Evolutionary conservation across 352 stramenopile genomes (phyloP), one percentile per base, ranked within the genome.

Genomic region (Phytophthora crassamura): DNA sequence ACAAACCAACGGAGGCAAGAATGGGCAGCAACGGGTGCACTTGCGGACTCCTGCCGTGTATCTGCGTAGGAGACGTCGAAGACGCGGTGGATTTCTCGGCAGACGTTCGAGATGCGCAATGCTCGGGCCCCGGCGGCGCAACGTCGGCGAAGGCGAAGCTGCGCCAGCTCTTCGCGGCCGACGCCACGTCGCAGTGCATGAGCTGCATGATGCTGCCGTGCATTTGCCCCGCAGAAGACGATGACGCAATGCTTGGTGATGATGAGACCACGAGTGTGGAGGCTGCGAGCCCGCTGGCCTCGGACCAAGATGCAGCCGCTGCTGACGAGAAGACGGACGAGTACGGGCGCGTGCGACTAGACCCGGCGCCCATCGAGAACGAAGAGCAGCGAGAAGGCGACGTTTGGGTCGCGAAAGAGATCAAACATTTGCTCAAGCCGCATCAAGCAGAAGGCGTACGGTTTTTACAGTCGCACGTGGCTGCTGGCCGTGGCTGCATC

Each of bases 141-240:
- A 25, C 30, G 39, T 35, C 38, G 2, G 45, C 66, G 12, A 74
- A 74, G 34, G 53, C 76, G 10, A 77, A 86, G 43, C 64, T 93
- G 15, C 80, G 78, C 46, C 70, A 65, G 40, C 67, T 93, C 28
- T 78, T 91, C 34, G 77, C 75, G 2, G 75, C 71, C 16, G 76
- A 89, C 40, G 80, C 82, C 40, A 88, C 79, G 16, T 73, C 66
- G 28, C 71, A 86, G 60, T 93, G 84, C 55, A 68, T 75, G 61
- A 82, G 67, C 59, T 93, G 84, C 62, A 90, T 91, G 84, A 82
- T 93, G 53, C 56, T 93, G 51, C 84, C 84, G 32, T 93, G 84
- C 55, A 93, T 93, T 67, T 93, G 84, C 41, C 84, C 84, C 40
- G 64, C 59, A 10, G 77, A 89, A 32, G 80, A 91, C n/a, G 78